These are phyloP conservation scores for Pichia sp. DNA, from an alignment of 1,139 yeast species.

Conservation along the genomic window DNA sequence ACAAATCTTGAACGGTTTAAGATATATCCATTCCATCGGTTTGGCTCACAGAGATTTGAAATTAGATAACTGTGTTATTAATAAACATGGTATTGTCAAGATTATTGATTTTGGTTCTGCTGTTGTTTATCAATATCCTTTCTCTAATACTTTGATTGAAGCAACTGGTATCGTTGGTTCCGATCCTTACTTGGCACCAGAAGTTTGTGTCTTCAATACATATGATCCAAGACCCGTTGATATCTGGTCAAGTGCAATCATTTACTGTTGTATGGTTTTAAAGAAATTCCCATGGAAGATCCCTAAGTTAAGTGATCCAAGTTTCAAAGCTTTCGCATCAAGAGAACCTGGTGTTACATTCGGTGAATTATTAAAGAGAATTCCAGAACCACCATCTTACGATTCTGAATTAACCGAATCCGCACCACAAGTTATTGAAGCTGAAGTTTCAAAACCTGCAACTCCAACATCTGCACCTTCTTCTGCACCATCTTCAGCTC, in stretches of 20 bases:
- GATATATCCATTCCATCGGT: slow-evolving; percentile 83
- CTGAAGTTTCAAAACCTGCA: slow-evolving; percentile 5
- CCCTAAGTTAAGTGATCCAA: slow-evolving; percentile 83
- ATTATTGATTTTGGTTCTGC: slow-evolving; percentile 97
- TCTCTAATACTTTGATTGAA: slow-evolving; percentile 70
- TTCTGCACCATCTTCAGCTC: not conserved
- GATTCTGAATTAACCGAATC: slow-evolving; percentile 12
- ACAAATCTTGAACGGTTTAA: slow-evolving; percentile 82
- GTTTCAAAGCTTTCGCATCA: slow-evolving; percentile 68
- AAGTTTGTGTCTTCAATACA: slow-evolving; percentile 69
- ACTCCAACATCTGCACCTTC: not conserved
- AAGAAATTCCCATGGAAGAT: slow-evolving; percentile 98
- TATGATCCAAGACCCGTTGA: slow-evolving; percentile 95
- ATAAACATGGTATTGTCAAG: slow-evolving; percentile 82
- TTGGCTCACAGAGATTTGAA: slow-evolving; percentile 95
- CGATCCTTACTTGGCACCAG: slow-evolving; percentile 98
- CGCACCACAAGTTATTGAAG: slow-evolving; percentile 14
- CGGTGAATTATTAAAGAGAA: slow-evolving; percentile 34
- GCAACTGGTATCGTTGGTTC: slow-evolving; percentile 97
- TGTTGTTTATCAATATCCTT: slow-evolving; percentile 90
- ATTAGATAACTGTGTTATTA: slow-evolving; percentile 91
- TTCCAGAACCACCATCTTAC: slow-evolving; percentile 35
- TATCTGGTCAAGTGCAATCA: slow-evolving; percentile 94
- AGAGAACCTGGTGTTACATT: slow-evolving; percentile 39
- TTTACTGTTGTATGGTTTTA: slow-evolving; percentile 93